Percentiles rank a stretch among this genome's conserved stretches.
Evolutionary conservation across 2,329 filamentous ascomycete species (phyloP).

Genomic region (Hypoxylon sp.): DNA sequence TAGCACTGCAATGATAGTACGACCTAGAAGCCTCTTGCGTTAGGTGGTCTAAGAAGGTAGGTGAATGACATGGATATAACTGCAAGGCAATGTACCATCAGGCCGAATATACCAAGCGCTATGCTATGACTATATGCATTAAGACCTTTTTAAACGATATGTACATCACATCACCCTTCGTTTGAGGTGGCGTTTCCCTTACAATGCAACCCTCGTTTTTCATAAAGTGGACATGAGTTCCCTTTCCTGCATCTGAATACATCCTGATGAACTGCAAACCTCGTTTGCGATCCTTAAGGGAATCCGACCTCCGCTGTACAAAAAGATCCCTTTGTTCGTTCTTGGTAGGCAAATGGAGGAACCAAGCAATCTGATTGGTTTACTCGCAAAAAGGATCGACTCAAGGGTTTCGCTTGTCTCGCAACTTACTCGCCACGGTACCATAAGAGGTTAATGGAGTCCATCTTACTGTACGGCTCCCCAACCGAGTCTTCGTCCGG

Average conservation of each 20-base stretch:
- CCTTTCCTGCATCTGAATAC: neutral
- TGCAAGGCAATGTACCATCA: neutral
- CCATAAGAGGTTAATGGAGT: neutral
- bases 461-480: slow-evolving; percentile 27
- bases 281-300: slow-evolving; percentile 8
- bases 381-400: slow-evolving; percentile 22
- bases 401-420: slow-evolving; percentile 19
- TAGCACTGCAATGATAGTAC: too few species aligned
- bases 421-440: slow-evolving; percentile 18
- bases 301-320: slow-evolving; percentile 7
- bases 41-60: too few species aligned
- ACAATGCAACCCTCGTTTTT: too few species aligned
- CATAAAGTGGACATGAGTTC: too few species aligned
- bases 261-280: slow-evolving; percentile 1
- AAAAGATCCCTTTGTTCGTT: slow-evolving; percentile 15
- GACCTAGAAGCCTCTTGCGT: too few species aligned
- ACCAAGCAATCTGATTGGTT: slow-evolving; percentile 24
- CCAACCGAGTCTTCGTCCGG: slow-evolving; percentile 1
- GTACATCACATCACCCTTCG: too few species aligned
- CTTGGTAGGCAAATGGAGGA: slow-evolving; percentile 30
- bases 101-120: neutral
- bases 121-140: neutral
- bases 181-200: too few species aligned
- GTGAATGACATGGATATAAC: too few species aligned
- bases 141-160: slow-evolving; percentile 6